Conservation (phyloP, 179 eudicot genomes). For the Amaranthus tricolor region DNA sequence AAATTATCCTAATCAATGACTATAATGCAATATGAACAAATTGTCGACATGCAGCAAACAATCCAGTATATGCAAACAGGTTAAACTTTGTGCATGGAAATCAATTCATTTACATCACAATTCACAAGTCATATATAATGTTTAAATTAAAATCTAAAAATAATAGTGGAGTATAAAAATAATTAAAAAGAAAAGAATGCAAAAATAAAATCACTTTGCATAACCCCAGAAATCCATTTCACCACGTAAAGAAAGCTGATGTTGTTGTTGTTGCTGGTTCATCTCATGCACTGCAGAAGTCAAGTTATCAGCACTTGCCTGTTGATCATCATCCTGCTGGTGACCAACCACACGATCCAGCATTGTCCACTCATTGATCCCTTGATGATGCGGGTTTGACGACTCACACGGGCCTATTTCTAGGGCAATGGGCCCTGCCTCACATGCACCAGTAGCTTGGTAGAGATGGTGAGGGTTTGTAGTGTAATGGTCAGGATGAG, state of each 20-base stretch:
- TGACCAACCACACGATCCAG: slow-evolving; percentile 40
- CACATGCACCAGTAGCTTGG: slow-evolving; percentile 6
- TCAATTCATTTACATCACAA: slow-evolving; percentile 3
- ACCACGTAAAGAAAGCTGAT: slow-evolving; percentile 55
- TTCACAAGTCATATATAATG: not conserved
- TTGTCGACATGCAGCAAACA: not conserved
- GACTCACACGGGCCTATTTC: slow-evolving; percentile 28
- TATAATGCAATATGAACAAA: slow-evolving; percentile 2
- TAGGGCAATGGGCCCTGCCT: slow-evolving; percentile 14
- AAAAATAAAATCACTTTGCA: slow-evolving; percentile 35
- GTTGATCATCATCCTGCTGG: slow-evolving; percentile 30
- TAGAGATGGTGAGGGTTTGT: slow-evolving; percentile 31
- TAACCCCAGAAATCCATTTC: slow-evolving; percentile 96
- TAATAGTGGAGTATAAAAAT: too few relatives aligned
- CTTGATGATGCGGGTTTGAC: slow-evolving; percentile 29
- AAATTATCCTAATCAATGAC: not conserved
- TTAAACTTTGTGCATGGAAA: slow-evolving; percentile 8
- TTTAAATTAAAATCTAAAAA: slow-evolving; percentile 1
- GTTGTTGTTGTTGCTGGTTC: slow-evolving; percentile 38
- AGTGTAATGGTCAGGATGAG: slow-evolving; percentile 35
- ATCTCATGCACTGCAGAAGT: slow-evolving; percentile 48
- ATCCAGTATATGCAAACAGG: slow-evolving; percentile 9
- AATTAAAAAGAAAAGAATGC: not conserved
- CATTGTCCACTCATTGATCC: slow-evolving; percentile 62
- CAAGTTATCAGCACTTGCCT: slow-evolving; percentile 24